A percentile compares a stretch with the other conserved stretches of the same genome.
Conservation (phyloP, 768 basidiomycete genomes). For the Antrodiella citrinella region DNA sequence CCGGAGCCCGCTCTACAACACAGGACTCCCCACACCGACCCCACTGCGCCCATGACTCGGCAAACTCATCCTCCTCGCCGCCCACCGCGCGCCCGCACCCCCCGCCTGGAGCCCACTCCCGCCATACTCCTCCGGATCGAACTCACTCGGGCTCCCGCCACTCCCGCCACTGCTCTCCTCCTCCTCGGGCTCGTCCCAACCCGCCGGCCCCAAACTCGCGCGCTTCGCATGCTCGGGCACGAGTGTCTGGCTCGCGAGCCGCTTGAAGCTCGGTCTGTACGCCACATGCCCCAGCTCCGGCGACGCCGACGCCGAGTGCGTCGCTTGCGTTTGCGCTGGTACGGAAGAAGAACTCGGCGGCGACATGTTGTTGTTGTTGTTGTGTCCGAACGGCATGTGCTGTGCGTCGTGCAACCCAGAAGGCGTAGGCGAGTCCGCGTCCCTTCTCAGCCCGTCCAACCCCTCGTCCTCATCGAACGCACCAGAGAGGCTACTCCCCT, state of each 20-base stretch:
- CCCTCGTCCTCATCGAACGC: constrained; percentile 26
- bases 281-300: too few species aligned
- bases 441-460: not conserved
- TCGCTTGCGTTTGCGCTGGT: constrained; percentile 13
- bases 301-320: constrained; percentile 5
- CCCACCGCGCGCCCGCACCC: too few species aligned
- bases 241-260: constrained; percentile 66
- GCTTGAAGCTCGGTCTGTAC: constrained; percentile 59
- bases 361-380: too few species aligned
- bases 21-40: too few species aligned
- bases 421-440: constrained; percentile 7
- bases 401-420: constrained; percentile 3
- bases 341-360: constrained; percentile 20
- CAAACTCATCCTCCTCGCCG: too few species aligned
- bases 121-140: too few species aligned
- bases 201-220: constrained; percentile 29
- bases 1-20: too few species aligned
- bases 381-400: not conserved
- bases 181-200: constrained; percentile 24
- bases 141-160: too few species aligned
- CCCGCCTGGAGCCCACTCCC: too few species aligned
- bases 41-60: too few species aligned
- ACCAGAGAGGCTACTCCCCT: constrained; percentile 34
- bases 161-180: too few species aligned
- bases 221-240: constrained; percentile 52